Conservation (phyloP, 2,329 filamentous ascomycete species). For the Diaporthe aspalathi region DNA sequence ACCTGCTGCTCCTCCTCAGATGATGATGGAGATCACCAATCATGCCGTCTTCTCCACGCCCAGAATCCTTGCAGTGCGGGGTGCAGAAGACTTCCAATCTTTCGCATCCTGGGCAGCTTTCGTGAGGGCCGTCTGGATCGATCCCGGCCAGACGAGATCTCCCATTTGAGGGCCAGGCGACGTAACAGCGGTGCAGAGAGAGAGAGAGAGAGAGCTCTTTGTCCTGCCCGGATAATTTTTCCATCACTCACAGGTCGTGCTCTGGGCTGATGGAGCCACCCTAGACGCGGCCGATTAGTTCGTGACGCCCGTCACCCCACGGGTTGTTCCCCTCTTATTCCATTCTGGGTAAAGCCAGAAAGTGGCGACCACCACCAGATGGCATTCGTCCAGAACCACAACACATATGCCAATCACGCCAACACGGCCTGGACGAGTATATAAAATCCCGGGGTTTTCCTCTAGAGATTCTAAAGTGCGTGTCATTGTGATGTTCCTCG, state of each 20-base stretch:
- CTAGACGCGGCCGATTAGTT: constrained; percentile 14
- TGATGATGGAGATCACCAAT: constrained; percentile 15
- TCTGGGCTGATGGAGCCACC: constrained; percentile 15
- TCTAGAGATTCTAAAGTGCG: background rate
- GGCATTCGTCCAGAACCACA: constrained; percentile 19
- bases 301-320: constrained; percentile 35
- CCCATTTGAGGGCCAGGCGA: background rate
- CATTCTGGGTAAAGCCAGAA: constrained; percentile 32
- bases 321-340: constrained; percentile 23
- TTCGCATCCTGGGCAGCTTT: constrained; percentile 1
- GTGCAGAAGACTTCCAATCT: constrained; percentile 23
- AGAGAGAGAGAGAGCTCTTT: background rate
- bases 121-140: constrained; percentile 8
- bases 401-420: constrained; percentile 5
- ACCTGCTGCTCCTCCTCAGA: background rate
- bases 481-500: background rate
- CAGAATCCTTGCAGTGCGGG: constrained; percentile 25
- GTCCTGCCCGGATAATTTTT: constrained; percentile 30
- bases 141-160: background rate
- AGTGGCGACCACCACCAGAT: constrained; percentile 33
- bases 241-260: constrained; percentile 27
- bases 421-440: background rate
- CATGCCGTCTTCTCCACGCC: constrained; percentile 23
- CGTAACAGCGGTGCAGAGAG: background rate
- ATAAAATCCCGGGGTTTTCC: constrained; percentile 18